Evolutionary conservation across 2,329 filamentous ascomycete species (phyloP).

Genomic region (Cylindrodendrum hubeiense): DNA sequence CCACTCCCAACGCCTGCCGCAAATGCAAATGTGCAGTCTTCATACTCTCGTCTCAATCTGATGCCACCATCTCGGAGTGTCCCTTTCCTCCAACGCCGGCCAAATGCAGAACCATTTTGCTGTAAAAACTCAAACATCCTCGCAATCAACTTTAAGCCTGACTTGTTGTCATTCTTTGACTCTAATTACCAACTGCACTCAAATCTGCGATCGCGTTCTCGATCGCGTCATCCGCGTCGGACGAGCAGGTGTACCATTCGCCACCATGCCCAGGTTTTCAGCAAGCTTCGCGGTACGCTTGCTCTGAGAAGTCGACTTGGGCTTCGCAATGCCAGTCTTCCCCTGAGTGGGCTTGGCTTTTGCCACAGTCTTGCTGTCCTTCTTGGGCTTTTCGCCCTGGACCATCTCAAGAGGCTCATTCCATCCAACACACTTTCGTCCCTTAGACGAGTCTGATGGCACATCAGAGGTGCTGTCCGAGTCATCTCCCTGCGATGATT

Average conservation of each 20-base stretch:
- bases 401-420: constrained; percentile 48
- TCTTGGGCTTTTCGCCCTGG: constrained; percentile 44
- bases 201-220: constrained; percentile 41
- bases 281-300: constrained; percentile 46
- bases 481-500: constrained; percentile 36
- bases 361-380: constrained; percentile 35
- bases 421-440: constrained; percentile 50
- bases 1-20: constrained; percentile 33
- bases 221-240: constrained; percentile 48
- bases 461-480: constrained; percentile 31
- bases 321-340: constrained; percentile 48
- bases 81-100: background rate
- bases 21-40: constrained; percentile 22
- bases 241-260: constrained; percentile 51
- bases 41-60: constrained; percentile 25
- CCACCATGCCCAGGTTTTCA: constrained; percentile 49
- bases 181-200: background rate
- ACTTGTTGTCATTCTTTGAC: background rate
- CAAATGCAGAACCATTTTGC: background rate
- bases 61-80: constrained; percentile 9
- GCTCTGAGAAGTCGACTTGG: constrained; percentile 39
- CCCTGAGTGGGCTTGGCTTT: constrained; percentile 41
- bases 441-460: constrained; percentile 24
- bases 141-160: background rate
- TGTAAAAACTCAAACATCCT: background rate